These are phyloP conservation scores for Boletales sp. DNA, from an alignment of 768 basidiomycete species.

Conservation along the genomic window DNA sequence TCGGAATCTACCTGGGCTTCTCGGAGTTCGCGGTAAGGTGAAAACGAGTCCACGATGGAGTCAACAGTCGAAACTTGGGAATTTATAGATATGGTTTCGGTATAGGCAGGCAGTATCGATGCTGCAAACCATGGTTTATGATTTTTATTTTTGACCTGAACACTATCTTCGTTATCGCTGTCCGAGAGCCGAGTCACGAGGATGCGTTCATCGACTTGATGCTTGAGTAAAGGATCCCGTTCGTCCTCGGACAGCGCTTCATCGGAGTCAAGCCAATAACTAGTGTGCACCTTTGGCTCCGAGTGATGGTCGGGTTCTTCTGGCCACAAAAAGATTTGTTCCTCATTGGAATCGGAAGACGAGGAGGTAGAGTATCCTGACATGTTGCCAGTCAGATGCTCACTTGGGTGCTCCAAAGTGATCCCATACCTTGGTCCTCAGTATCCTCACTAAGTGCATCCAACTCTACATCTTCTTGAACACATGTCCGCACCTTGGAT, in stretches of 20 bases:
- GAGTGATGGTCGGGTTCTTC: neutral
- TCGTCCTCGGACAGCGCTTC: constrained; percentile 16
- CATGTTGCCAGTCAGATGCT: neutral
- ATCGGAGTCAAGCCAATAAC: constrained; percentile 26
- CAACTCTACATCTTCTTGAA: neutral
- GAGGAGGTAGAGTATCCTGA: constrained; percentile 10
- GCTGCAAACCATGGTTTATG: constrained; percentile 32
- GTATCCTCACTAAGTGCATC: neutral
- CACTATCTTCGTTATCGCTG: constrained; percentile 6
- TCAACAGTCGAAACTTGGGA: constrained; percentile 32
- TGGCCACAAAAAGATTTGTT: constrained; percentile 10
- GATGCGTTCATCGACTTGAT: constrained; percentile 4
- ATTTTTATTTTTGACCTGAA: neutral
- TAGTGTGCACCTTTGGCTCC: constrained; percentile 11
- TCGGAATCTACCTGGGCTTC: constrained; percentile 38
- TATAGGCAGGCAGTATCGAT: constrained; percentile 41
- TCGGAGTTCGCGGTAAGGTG: constrained; percentile 54
- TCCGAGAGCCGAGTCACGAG: constrained; percentile 22
- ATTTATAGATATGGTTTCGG: constrained; percentile 35
- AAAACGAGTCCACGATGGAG: constrained; percentile 45
- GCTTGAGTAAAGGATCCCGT: constrained; percentile 13
- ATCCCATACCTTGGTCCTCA: constrained; percentile 12
- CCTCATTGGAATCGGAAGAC: constrained; percentile 9
- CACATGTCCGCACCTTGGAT: neutral
- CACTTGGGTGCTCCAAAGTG: neutral